Evolutionary conservation across 176 grass and related monocot species (phyloP), one percentile per base, ranked within the genome.

Genomic region (Zoysia pacifica): DNA sequence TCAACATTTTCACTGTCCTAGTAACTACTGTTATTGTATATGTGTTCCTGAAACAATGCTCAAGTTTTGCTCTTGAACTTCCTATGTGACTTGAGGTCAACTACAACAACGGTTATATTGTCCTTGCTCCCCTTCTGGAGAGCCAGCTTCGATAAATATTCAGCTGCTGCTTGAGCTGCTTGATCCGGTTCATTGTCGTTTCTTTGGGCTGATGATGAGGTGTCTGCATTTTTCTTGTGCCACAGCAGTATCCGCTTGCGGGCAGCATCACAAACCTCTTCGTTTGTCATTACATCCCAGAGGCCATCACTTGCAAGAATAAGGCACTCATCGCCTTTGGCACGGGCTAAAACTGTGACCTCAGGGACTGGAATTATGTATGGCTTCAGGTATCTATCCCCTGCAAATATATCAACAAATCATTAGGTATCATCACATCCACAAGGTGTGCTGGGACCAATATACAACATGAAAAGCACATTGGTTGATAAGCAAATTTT

Each of bases 271-370:
- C 88, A 97, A 14, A 84, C 86, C 84, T 91, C 93, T 82, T 97
- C 93, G 4, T 97, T 91, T 18, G 93, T 87, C 86, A 97, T 85
- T 50, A 93, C 91, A 28, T 97, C 93, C 93, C 90, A 97, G n/a
- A 97, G 87, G 82, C 90, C 90, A 44, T 97, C 90, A 66, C 88
- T 93, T n/a, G 90, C 90, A 64, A 97, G 78, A 91, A 97, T 72
- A 46, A 97, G 93, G 65, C 91, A 97, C 10, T 97, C 90, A 3
- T 93, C 93, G 4, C 91, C 93, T 85, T 84, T 93, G 28, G 93
- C 86, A 11, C 93, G 91, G 20, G 91, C 68, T 0, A 89, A 62
- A 39, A 97, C 35, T 7, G 84, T 85, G 28, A 97, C 86, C 79
- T 97, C 93, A 11, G 93, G 93, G 61, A 87, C 93, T 36, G 91